Conservation (phyloP, 805 yeast species). For the Brettanomyces sp. region DNA sequence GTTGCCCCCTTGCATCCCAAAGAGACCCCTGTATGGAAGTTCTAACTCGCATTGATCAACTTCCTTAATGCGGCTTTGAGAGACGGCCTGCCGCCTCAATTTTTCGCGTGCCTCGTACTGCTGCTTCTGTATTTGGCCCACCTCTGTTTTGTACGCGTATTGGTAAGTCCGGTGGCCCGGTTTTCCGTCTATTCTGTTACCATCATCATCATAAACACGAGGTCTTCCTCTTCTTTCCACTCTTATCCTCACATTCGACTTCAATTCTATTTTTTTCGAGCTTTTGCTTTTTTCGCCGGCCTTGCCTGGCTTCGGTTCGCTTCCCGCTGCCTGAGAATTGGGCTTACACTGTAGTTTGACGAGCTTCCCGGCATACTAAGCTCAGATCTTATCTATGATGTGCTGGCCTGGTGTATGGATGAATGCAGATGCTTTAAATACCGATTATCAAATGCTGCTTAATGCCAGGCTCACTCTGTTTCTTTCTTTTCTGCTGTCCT, state of each 20-base stretch:
- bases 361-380: too few species aligned
- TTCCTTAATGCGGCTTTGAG: slow-evolving; percentile 5
- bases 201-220: slow-evolving; percentile 4
- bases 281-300: too few species aligned
- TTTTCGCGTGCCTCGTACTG: neutral
- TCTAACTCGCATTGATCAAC: slow-evolving; percentile 36
- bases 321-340: too few species aligned
- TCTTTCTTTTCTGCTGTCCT: too few species aligned
- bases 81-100: neutral
- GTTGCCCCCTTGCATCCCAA: slow-evolving; percentile 47
- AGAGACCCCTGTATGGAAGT: slow-evolving; percentile 60
- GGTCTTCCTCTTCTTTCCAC: slow-evolving; percentile 6
- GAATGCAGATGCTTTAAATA: too few species aligned
- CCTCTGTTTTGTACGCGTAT: slow-evolving; percentile 1
- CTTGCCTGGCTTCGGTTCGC: too few species aligned
- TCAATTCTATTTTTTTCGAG: neutral
- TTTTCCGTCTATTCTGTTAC: slow-evolving; percentile 2
- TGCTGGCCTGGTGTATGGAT: too few species aligned
- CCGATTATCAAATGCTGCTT: too few species aligned
- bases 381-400: too few species aligned
- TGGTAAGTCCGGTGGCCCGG: neutral
- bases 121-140: neutral
- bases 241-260: neutral
- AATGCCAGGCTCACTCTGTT: too few species aligned
- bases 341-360: too few species aligned